Percentiles rank a stretch among this genome's conserved stretches.
phyloP scores from a whole-genome alignment of 371 early-diverging fungal species.

The Mortierella sp. region DNA sequence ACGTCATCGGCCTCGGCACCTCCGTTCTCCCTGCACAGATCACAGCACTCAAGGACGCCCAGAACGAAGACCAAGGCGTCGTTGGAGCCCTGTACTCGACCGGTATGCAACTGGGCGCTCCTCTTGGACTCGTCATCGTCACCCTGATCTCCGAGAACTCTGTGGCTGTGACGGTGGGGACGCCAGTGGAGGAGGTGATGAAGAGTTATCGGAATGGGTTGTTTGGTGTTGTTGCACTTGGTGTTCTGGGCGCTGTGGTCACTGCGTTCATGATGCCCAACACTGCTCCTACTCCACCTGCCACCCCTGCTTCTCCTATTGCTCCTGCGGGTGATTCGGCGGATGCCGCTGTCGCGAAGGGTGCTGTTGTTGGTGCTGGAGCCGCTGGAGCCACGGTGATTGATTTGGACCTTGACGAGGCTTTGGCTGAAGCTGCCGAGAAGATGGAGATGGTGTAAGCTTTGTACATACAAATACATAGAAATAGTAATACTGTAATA shows the following conservation, averaged over 20 bases:
- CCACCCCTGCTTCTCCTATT: not conserved
- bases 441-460: conserved; percentile 1
- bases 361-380: not conserved
- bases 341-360: too few relatives aligned
- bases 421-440: conserved; percentile 1
- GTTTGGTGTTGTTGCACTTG: conserved; percentile 39
- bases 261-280: conserved; percentile 33
- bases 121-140: conserved; percentile 41
- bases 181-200: conserved; percentile 26
- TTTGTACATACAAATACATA: not conserved
- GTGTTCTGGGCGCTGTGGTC: conserved; percentile 35
- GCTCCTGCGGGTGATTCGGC: not conserved
- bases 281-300: conserved; percentile 1
- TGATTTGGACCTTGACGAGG: not conserved
- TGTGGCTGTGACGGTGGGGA: conserved; percentile 6
- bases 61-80: conserved; percentile 50
- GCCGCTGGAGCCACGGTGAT: too few relatives aligned
- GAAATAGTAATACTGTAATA: not conserved
- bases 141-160: conserved; percentile 46
- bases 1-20: conserved; percentile 39
- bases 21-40: conserved; percentile 44
- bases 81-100: conserved; percentile 47
- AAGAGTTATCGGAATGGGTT: conserved; percentile 47
- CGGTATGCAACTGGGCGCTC: conserved; percentile 41
- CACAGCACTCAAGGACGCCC: conserved; percentile 40